phyloP scores from a whole-genome alignment of 108 stramenopile species.

The Fistulifera solaris region DNA sequence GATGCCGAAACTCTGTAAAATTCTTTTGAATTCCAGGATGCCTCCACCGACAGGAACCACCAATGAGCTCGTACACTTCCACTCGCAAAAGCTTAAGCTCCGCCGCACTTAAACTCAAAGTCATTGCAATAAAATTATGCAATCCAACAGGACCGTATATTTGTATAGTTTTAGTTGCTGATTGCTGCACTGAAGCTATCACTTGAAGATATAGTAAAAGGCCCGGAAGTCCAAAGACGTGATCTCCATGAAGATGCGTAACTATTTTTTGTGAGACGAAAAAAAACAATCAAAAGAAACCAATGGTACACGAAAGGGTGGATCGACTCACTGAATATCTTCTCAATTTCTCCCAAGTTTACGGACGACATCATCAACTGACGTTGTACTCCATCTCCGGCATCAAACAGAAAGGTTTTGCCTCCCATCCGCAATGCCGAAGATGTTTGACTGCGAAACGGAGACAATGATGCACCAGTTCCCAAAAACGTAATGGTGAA shows the following conservation, averaged over 20 bases:
- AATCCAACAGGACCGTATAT: slow-evolving; percentile 76
- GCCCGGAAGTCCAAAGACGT: slow-evolving; percentile 84
- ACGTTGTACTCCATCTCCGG: slow-evolving; percentile 81
- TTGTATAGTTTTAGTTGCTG: slow-evolving; percentile 24
- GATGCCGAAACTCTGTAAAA: slow-evolving; percentile 51
- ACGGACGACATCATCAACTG: slow-evolving; percentile 40
- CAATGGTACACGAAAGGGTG: background rate
- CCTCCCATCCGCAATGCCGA: slow-evolving; percentile 49
- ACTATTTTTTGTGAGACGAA: slow-evolving; percentile 31
- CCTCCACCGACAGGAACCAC: slow-evolving; percentile 35
- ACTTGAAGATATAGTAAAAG: slow-evolving; percentile 35
- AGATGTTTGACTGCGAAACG: slow-evolving; percentile 28
- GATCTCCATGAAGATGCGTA: slow-evolving; percentile 93
- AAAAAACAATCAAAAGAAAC: slow-evolving; percentile 32
- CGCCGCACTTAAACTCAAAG: slow-evolving; percentile 36
- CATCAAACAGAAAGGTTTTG: slow-evolving; percentile 77
- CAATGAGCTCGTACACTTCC: slow-evolving; percentile 57
- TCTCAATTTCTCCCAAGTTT: slow-evolving; percentile 7
- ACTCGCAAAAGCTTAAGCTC: slow-evolving; percentile 41
- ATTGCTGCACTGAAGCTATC: background rate
- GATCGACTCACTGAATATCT: slow-evolving; percentile 7
- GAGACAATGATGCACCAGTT: slow-evolving; percentile 50
- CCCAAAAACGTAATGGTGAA: slow-evolving; percentile 65
- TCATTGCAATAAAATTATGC: slow-evolving; percentile 66
- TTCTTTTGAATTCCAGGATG: slow-evolving; percentile 30